These are phyloP conservation scores for Tylopilus plumbeoviolaceoides DNA, from an alignment of 768 basidiomycete species.

Conservation along the genomic window DNA sequence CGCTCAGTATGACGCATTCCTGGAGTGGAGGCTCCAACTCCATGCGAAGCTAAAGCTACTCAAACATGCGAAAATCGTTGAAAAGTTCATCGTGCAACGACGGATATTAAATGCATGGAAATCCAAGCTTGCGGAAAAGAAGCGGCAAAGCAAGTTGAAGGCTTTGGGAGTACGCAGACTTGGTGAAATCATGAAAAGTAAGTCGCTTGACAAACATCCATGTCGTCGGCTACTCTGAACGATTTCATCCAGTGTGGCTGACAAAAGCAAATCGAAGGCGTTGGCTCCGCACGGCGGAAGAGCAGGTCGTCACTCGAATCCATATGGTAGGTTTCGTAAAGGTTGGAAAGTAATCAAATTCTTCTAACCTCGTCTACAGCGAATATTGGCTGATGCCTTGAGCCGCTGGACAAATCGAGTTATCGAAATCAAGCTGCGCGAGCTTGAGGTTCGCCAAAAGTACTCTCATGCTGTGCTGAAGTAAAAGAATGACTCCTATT, in stretches of 20 bases:
- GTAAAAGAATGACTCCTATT: slow-evolving; percentile 26
- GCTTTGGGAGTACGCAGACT: slow-evolving; percentile 39
- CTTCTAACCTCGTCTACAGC: slow-evolving; percentile 35
- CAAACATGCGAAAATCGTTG: slow-evolving; percentile 52
- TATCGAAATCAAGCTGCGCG: slow-evolving; percentile 68
- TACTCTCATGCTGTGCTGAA: slow-evolving; percentile 35
- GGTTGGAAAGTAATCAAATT: not conserved
- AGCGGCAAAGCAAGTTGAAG: slow-evolving; percentile 42
- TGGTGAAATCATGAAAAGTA: slow-evolving; percentile 24
- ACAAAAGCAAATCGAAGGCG: slow-evolving; percentile 34
- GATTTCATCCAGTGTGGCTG: slow-evolving; percentile 43
- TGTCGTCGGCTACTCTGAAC: slow-evolving; percentile 4
- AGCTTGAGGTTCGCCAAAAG: slow-evolving; percentile 57
- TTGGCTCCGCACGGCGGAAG: slow-evolving; percentile 43
- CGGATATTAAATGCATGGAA: slow-evolving; percentile 48
- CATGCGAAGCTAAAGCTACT: slow-evolving; percentile 45
- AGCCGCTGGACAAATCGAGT: slow-evolving; percentile 68
- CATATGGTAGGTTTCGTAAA: slow-evolving; percentile 35
- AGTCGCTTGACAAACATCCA: slow-evolving; percentile 24
- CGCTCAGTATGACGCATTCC: slow-evolving; percentile 42
- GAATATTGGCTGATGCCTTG: slow-evolving; percentile 45
- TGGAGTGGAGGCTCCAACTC: slow-evolving; percentile 54
- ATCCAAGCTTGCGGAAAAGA: slow-evolving; percentile 40
- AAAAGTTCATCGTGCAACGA: slow-evolving; percentile 48
- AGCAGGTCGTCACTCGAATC: slow-evolving; percentile 36